phyloP scores from a whole-genome alignment of 306 rosid species.

The Benincasa hispida region DNA sequence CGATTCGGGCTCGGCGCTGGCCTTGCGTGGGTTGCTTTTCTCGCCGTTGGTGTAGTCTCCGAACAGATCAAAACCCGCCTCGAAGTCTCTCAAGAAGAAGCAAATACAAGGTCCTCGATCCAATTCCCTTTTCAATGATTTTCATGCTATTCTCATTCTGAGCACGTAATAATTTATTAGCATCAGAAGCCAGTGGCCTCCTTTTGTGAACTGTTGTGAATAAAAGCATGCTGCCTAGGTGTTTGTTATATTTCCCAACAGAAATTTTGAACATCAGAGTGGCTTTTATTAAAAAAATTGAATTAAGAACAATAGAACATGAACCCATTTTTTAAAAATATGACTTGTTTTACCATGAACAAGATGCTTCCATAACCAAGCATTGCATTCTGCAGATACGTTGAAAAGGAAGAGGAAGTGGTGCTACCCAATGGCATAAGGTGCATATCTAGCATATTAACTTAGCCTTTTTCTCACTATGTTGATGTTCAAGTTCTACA shows the following conservation, averaged over 20 bases:
- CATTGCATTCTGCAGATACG: slow-evolving; percentile 22
- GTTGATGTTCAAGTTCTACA: background rate
- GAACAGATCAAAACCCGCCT: slow-evolving; percentile 92
- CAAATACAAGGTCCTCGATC: slow-evolving; percentile 57
- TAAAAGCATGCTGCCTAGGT: background rate
- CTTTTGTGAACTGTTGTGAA: background rate
- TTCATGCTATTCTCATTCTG: background rate
- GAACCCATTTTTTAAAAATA: background rate
- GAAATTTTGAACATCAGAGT: background rate
- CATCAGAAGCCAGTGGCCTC: background rate
- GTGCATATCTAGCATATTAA: slow-evolving; percentile 18
- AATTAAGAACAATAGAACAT: background rate
- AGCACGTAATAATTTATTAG: background rate
- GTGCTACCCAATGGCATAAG: slow-evolving; percentile 78
- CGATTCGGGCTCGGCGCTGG: slow-evolving; percentile 93
- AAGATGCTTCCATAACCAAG: background rate
- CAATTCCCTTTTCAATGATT: background rate
- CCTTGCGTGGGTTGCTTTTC: slow-evolving; percentile 88
- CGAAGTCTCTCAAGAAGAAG: slow-evolving; percentile 78
- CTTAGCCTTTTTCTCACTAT: background rate
- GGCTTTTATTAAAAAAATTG: background rate
- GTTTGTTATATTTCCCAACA: background rate
- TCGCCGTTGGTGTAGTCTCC: slow-evolving; percentile 72
- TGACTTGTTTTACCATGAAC: background rate
- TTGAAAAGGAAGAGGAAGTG: slow-evolving; percentile 66